Conservation (phyloP, 371 early-diverging fungal species). For the Cokeromyces recurvatus region DNA sequence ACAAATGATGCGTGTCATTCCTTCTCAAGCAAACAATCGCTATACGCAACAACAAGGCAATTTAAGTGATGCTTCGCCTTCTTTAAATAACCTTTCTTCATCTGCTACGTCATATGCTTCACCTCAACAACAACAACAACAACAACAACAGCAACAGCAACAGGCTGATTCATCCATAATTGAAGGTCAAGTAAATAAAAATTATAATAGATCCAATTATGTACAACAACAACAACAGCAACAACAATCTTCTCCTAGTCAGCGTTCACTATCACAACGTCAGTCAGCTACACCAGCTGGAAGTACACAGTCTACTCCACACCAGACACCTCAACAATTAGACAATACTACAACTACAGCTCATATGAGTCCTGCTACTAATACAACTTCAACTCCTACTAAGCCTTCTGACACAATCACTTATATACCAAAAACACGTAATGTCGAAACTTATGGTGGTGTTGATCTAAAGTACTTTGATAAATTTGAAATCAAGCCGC, state of each 20-base stretch:
- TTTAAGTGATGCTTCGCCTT: slow-evolving; percentile 12
- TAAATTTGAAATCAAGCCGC: slow-evolving; percentile 52
- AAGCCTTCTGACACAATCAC: slow-evolving; percentile 15
- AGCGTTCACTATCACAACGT: too few species aligned
- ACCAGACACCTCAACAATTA: background rate
- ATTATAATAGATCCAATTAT: too few species aligned
- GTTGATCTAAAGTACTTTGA: slow-evolving; percentile 64
- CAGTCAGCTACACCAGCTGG: background rate
- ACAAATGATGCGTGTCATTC: slow-evolving; percentile 34
- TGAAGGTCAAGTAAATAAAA: too few species aligned
- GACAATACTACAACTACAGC: slow-evolving; percentile 1
- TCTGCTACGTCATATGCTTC: slow-evolving; percentile 20
- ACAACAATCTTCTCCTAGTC: too few species aligned
- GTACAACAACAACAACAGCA: slow-evolving; percentile 19
- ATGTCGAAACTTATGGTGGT: slow-evolving; percentile 72
- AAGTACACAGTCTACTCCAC: background rate
- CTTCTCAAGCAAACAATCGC: slow-evolving; percentile 33
- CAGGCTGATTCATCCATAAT: background rate
- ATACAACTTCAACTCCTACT: background rate
- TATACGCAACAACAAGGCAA: slow-evolving; percentile 27
- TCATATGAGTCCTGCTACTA: slow-evolving; percentile 11
- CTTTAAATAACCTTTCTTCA: slow-evolving; percentile 15
- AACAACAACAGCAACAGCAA: slow-evolving; percentile 27
- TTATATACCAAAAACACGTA: slow-evolving; percentile 47
- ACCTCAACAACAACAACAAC: slow-evolving; percentile 28